Percentiles rank a stretch among this genome's conserved stretches.
Conservation (phyloP, 2,329 filamentous ascomycete genomes). For the Leptosphaerulina australis region DNA sequence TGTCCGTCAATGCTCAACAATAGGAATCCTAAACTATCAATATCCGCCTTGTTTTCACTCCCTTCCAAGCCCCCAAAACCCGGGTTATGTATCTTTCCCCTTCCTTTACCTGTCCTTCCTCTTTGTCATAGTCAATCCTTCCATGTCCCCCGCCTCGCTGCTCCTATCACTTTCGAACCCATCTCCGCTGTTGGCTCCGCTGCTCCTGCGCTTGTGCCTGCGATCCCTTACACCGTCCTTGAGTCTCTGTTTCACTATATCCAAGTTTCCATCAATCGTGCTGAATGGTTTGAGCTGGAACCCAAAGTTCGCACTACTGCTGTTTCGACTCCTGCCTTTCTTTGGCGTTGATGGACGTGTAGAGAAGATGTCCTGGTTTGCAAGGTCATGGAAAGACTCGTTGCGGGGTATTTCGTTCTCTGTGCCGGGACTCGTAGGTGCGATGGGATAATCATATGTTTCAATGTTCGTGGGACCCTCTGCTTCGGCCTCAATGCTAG, state of each 20-base stretch:
- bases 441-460: slow-evolving; percentile 37
- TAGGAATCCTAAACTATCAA: not conserved
- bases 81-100: too few relatives aligned
- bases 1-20: not conserved
- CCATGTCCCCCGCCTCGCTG: slow-evolving; percentile 24
- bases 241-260: slow-evolving; percentile 84
- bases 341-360: slow-evolving; percentile 84
- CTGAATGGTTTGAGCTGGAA: slow-evolving; percentile 75
- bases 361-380: slow-evolving; percentile 86
- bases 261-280: slow-evolving; percentile 69
- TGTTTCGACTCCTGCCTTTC: slow-evolving; percentile 71
- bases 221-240: slow-evolving; percentile 81
- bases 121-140: slow-evolving; percentile 32
- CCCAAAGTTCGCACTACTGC: slow-evolving; percentile 57
- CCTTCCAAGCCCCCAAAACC: too few relatives aligned
- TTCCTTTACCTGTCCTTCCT: slow-evolving; percentile 22
- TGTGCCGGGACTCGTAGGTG: slow-evolving; percentile 29
- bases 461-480: slow-evolving; percentile 28
- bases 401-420: slow-evolving; percentile 68
- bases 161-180: slow-evolving; percentile 24
- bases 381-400: slow-evolving; percentile 92
- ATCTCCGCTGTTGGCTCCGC: slow-evolving; percentile 32
- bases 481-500: slow-evolving; percentile 21
- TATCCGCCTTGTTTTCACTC: not conserved
- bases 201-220: slow-evolving; percentile 63